phyloP scores from a whole-genome alignment of 2,329 filamentous ascomycete species.

The Hypoxylon sp. region DNA sequence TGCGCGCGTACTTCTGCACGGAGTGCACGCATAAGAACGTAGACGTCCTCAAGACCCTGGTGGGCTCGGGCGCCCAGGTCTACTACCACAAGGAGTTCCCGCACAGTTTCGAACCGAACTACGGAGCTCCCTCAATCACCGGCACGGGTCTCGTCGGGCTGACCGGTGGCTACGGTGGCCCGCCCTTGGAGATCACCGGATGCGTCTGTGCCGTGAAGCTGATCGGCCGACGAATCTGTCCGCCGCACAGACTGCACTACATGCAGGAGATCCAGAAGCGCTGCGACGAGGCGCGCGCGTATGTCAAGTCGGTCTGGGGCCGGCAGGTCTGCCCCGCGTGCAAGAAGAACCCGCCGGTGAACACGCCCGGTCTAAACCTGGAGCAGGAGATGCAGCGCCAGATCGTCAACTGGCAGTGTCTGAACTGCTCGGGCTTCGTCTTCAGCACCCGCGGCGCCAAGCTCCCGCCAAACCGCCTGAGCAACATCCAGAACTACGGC shows the following conservation, averaged over 20 bases:
- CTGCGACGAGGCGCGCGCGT: neutral
- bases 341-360: neutral
- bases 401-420: conserved; percentile 3
- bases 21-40: neutral
- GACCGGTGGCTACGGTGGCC: conserved; percentile 5
- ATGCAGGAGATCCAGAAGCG: conserved; percentile 7
- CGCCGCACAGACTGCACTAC: conserved; percentile 24
- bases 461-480: neutral
- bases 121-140: conserved; percentile 1
- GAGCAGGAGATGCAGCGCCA: neutral
- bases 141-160: neutral
- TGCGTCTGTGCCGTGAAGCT: conserved; percentile 25
- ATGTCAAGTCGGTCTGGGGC: conserved; percentile 11
- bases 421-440: conserved; percentile 16
- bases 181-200: conserved; percentile 7
- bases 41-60: neutral
- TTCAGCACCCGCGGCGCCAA: neutral
- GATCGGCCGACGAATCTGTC: conserved; percentile 19
- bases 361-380: conserved; percentile 1
- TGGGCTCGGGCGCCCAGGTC: neutral
- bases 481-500: neutral
- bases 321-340: conserved; percentile 22
- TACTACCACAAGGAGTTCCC: neutral
- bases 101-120: neutral
- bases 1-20: conserved; percentile 20